phyloP scores from a whole-genome alignment of 225 moss, liverwort and hornwort genomes.

The Bryum argenteum region DNA sequence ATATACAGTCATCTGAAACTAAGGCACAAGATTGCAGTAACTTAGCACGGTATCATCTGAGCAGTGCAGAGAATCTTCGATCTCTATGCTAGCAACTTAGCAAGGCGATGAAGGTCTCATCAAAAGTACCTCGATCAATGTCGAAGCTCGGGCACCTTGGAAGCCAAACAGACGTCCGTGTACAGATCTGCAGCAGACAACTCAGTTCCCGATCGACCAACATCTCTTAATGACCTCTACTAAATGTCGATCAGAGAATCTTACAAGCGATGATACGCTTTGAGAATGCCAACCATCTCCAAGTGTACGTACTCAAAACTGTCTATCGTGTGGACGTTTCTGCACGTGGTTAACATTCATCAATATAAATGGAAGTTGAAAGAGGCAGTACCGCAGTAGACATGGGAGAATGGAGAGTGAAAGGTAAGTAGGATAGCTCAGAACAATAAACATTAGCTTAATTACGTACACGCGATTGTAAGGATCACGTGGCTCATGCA shows the following conservation, averaged over 20 bases:
- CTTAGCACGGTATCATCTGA: too few species aligned
- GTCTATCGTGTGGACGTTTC: slow-evolving; percentile 36
- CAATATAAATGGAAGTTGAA: slow-evolving; percentile 7
- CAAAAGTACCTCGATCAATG: slow-evolving; percentile 13
- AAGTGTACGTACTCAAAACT: slow-evolving; percentile 13
- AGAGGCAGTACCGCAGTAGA: not conserved
- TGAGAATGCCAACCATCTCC: not conserved
- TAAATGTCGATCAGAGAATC: slow-evolving; percentile 9
- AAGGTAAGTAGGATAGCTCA: slow-evolving; percentile 19
- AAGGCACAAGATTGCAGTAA: too few species aligned
- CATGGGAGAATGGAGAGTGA: slow-evolving; percentile 25
- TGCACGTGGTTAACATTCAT: slow-evolving; percentile 16
- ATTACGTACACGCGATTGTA: slow-evolving; percentile 24
- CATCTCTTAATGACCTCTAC: not conserved
- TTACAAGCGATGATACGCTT: not conserved
- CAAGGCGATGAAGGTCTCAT: not conserved
- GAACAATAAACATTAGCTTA: slow-evolving; percentile 32
- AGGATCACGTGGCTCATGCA: slow-evolving; percentile 33
- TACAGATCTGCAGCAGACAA: slow-evolving; percentile 22
- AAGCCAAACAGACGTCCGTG: not conserved
- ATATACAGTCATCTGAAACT: too few species aligned
- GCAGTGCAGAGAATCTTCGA: not conserved
- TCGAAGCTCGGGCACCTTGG: slow-evolving; percentile 1
- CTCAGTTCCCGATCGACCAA: slow-evolving; percentile 6
- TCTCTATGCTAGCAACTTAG: not conserved